Conservation (phyloP, 176 grass and related monocot species). For the Avena insularis region DNA sequence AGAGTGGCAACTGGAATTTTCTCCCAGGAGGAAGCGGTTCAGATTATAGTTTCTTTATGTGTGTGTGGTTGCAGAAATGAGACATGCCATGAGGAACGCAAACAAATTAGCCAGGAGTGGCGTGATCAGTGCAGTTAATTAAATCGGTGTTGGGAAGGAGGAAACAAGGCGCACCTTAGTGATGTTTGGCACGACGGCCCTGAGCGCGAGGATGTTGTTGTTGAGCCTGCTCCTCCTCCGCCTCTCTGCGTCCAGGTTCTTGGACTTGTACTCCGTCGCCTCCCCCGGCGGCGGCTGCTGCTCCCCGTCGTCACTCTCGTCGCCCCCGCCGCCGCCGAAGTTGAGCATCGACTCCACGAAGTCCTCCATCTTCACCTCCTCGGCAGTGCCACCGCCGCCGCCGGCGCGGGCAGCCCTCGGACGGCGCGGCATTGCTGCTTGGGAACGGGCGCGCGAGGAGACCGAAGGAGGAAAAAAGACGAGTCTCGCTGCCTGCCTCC, state of each 20-base stretch:
- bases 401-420: conserved; percentile 27
- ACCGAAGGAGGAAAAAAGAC: not conserved
- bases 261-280: conserved; percentile 73
- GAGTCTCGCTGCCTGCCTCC: not conserved
- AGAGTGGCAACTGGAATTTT: conserved; percentile 5
- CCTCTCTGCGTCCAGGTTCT: conserved; percentile 90
- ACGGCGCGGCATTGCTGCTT: conserved; percentile 49
- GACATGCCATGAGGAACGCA: not conserved
- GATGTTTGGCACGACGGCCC: conserved; percentile 87
- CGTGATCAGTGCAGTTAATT: not conserved
- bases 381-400: conserved; percentile 5
- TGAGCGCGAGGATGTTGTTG: conserved; percentile 76
- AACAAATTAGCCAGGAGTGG: not conserved
- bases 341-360: conserved; percentile 55
- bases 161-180: conserved; percentile 59
- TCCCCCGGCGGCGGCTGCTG: conserved; percentile 35
- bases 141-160: not conserved
- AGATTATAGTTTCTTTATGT: not conserved
- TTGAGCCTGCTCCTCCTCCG: conserved; percentile 81
- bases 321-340: conserved; percentile 3
- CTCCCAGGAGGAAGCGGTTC: not conserved
- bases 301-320: conserved; percentile 43
- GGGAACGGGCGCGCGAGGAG: not conserved
- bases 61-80: not conserved
- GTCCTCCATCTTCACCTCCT: conserved; percentile 64